Evolutionary conservation across 768 basidiomycete genomes (phyloP), one percentile per base, ranked within the genome.

Genomic region (Amanita brunnescens): DNA sequence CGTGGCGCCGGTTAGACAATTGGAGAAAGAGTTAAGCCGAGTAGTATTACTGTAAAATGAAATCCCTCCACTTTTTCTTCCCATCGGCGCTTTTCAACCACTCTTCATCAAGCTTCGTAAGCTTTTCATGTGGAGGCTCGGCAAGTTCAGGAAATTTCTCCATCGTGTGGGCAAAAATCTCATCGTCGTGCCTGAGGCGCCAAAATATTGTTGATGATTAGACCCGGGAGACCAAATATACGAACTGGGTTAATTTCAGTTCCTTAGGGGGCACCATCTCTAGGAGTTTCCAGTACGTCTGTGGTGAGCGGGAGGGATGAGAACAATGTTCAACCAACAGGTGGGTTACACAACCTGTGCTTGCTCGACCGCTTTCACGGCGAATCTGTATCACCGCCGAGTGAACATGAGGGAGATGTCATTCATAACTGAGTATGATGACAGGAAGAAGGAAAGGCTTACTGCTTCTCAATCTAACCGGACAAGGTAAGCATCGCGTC

Each of bases 261-360:
- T 81, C 79, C 51, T 74, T 75, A 40, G 94, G 93, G 14, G 74
- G 65, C 45, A 96, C 80, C 62, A 83, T 85, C 62, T 87, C 85
- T 47, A 97, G 70, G 39, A 99, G 75, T 63, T 91, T 93, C 87
- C 93, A 95, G 70, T 97, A 97, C 6, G 92, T 92, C 89, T 97
- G 58, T 20, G 42, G 40, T 10, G 34, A 33, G 35, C 29, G 42
- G 40, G 20, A 33, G 49, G 32, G 40, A 47, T 43, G 18, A 51
- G 43, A 32, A 23, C 24, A 10, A 26, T 18, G 24, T 26, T 26
- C 10, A 14, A 30, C n/a, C 18, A 37, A 49, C 24, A 39, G 51
- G 38, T 30, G n/a, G 13, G 32, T 26, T n/a, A n/a, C 64, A 79
- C 55, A 47, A 90, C 92, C 76, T 95, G 91, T 40, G 94, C 91